A percentile compares a stretch with the other conserved stretches of the same genome.
phyloP scores from a whole-genome alignment of 306 rosid genomes.

The Cucumis sativus region DNA sequence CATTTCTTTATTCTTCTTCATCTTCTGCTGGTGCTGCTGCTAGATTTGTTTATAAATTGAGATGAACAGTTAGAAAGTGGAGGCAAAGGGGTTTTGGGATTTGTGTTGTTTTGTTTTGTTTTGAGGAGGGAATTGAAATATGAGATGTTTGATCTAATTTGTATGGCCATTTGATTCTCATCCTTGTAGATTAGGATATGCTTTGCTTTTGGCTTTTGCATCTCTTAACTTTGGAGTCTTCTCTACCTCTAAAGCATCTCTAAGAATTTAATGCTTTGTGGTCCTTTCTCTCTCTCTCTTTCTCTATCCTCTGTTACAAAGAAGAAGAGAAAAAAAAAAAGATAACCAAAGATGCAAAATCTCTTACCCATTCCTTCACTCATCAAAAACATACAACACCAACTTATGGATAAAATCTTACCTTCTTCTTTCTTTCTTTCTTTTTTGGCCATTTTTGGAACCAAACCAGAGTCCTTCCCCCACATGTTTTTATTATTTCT shows the following conservation, averaged over 20 bases:
- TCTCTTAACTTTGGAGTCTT: conserved; percentile 11
- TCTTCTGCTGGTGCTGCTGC: not conserved
- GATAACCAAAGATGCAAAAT: not conserved
- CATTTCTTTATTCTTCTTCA: not conserved
- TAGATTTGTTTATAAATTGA: not conserved
- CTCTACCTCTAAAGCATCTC: conserved; percentile 1
- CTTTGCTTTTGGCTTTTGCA: conserved; percentile 11
- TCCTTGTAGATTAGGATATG: conserved; percentile 22
- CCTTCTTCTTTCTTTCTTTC: not conserved
- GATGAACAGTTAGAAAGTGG: not conserved
- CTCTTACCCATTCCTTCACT: conserved; percentile 5
- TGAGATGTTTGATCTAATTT: conserved; percentile 10
- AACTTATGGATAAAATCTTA: not conserved
- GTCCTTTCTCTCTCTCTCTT: conserved; percentile 13
- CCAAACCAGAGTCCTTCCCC: not conserved
- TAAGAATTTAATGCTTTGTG: conserved; percentile 15
- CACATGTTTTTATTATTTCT: not conserved
- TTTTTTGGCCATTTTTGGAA: not conserved
- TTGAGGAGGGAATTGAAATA: not conserved
- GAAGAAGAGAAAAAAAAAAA: no score
- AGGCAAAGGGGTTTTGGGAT: no score
- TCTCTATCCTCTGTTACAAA: not conserved
- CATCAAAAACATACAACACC: not conserved
- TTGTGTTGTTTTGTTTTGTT: not conserved
- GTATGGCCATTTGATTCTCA: conserved; percentile 25